A percentile compares a stretch with the other conserved stretches of the same genome.
Conservation (phyloP, 108 stramenopile genomes). For the Nitzschia palea region DNA sequence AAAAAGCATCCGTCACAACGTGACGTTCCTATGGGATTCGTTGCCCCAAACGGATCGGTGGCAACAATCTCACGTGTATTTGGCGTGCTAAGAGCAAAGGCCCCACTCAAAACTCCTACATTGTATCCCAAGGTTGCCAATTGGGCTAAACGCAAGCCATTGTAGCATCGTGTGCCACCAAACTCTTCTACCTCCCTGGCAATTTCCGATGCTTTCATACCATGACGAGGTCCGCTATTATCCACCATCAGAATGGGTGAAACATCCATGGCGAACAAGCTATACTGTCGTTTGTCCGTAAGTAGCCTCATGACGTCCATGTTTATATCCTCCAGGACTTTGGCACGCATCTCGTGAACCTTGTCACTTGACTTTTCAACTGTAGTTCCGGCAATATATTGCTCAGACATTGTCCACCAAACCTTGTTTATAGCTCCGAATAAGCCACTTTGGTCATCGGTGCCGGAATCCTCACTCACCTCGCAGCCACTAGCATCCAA, state of each 20-base stretch:
- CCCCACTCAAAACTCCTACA: slow-evolving; percentile 59
- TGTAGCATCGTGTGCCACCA: slow-evolving; percentile 67
- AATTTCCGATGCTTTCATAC: slow-evolving; percentile 60
- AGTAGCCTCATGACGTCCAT: slow-evolving; percentile 26
- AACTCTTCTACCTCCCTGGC: slow-evolving; percentile 75
- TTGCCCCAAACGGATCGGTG: slow-evolving; percentile 21
- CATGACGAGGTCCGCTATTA: slow-evolving; percentile 53
- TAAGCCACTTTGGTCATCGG: slow-evolving; percentile 16
- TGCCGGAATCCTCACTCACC: slow-evolving; percentile 1
- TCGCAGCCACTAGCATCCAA: slow-evolving; percentile 27
- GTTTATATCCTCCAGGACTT: slow-evolving; percentile 33
- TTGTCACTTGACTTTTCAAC: slow-evolving; percentile 12
- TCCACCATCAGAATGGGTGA: slow-evolving; percentile 78
- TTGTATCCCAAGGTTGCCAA: slow-evolving; percentile 63
- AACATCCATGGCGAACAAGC: slow-evolving; percentile 48
- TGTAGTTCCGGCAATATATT: not conserved
- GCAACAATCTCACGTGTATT: slow-evolving; percentile 18
- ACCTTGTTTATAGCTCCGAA: slow-evolving; percentile 48
- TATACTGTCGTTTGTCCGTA: slow-evolving; percentile 30
- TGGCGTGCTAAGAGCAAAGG: slow-evolving; percentile 60
- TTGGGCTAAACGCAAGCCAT: slow-evolving; percentile 67
- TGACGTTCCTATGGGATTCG: slow-evolving; percentile 27
- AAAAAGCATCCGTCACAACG: slow-evolving; percentile 56
- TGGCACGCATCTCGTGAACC: slow-evolving; percentile 16
- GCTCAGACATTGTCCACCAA: slow-evolving; percentile 60